These are phyloP conservation scores for Mycocentrospora acerina DNA, from an alignment of 2,329 filamentous ascomycete species.

Conservation along the genomic window DNA sequence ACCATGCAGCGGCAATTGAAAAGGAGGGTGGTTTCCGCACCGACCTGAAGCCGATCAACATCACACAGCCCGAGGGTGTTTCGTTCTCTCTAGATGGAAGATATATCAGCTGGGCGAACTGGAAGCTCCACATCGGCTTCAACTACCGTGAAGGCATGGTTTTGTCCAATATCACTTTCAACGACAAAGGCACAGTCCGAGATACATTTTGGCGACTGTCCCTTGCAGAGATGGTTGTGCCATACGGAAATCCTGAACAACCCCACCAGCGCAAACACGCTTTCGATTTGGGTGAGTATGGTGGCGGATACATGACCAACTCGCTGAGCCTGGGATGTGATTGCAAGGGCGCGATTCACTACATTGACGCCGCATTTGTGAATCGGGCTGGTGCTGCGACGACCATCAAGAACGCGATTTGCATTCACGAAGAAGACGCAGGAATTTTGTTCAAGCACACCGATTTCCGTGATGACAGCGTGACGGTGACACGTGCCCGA, in stretches of 20 bases:
- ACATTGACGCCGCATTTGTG: constrained; percentile 85
- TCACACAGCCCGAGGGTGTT: constrained; percentile 85
- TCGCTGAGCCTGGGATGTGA: constrained; percentile 75
- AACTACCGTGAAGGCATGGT: constrained; percentile 93
- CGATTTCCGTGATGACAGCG: constrained; percentile 87
- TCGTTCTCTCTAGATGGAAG: constrained; percentile 78
- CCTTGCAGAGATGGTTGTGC: constrained; percentile 90
- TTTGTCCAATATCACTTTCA: constrained; percentile 85
- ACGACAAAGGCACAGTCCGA: constrained; percentile 74
- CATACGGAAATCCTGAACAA: constrained; percentile 78
- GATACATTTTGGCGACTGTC: constrained; percentile 88
- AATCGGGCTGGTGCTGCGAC: constrained; percentile 73
- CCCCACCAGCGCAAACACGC: constrained; percentile 81
- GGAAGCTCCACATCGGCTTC: constrained; percentile 90
- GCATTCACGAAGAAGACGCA: constrained; percentile 90
- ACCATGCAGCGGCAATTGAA: constrained; percentile 72
- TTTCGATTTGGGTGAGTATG: constrained; percentile 79
- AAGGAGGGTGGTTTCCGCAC: constrained; percentile 73
- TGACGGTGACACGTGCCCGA: constrained; percentile 80
- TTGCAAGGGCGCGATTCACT: constrained; percentile 89
- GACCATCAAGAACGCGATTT: constrained; percentile 90
- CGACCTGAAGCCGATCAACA: constrained; percentile 82
- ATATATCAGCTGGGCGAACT: constrained; percentile 85
- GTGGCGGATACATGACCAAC: constrained; percentile 82
- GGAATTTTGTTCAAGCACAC: constrained; percentile 94